These are phyloP conservation scores for Candida andamanensis DNA, from an alignment of 805 yeast species.

Conservation along the genomic window DNA sequence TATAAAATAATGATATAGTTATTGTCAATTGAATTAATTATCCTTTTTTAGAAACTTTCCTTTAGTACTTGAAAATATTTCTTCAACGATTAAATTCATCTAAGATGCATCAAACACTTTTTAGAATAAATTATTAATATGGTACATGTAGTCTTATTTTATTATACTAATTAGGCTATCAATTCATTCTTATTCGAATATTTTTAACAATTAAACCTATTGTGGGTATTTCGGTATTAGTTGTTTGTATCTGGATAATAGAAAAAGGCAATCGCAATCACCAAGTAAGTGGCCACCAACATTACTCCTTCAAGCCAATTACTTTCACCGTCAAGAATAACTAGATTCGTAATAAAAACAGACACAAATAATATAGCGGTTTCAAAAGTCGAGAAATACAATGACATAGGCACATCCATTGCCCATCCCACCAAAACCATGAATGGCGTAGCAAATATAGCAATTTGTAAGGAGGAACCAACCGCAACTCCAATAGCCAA, in stretches of 20 bases:
- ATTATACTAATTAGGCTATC: background rate
- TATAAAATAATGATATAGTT: too few species aligned
- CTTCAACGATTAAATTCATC: too few species aligned
- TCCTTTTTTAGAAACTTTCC: too few species aligned
- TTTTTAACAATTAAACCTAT: too few species aligned
- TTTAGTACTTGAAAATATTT: too few species aligned
- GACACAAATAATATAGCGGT: conserved; percentile 88
- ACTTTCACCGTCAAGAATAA: conserved; percentile 88
- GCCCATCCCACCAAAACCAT: conserved; percentile 93
- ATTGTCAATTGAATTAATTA: too few species aligned
- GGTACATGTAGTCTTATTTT: too few species aligned
- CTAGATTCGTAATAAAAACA: conserved; percentile 80
- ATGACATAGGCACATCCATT: conserved; percentile 85
- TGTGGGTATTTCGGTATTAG: background rate
- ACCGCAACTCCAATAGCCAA: conserved; percentile 95
- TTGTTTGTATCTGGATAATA: conserved; percentile 65
- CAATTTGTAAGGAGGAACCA: conserved; percentile 93
- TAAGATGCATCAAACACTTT: too few species aligned
- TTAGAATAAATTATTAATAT: too few species aligned
- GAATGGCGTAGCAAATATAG: conserved; percentile 92
- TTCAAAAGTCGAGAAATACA: conserved; percentile 89
- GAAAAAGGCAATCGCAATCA: conserved; percentile 86
- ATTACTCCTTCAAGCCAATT: conserved; percentile 97
- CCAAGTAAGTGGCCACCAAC: conserved; percentile 79
- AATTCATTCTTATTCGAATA: background rate